These are phyloP conservation scores for Lepidopterella palustris DNA, from an alignment of 495 filamentous ascomycete genomes.

Conservation along the genomic window DNA sequence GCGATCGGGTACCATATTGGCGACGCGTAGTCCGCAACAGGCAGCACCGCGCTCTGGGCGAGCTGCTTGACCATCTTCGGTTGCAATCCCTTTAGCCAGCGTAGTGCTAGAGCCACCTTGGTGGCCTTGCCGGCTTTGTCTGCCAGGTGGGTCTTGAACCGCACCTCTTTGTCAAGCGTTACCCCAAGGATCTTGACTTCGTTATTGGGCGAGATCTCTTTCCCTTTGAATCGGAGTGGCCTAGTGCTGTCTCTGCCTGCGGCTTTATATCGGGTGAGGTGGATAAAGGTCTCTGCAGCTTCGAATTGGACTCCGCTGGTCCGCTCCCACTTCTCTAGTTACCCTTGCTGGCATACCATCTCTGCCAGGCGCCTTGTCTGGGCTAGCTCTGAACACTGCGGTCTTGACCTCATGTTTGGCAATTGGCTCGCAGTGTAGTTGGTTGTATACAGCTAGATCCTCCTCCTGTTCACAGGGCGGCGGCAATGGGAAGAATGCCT, in stretches of 20 bases:
- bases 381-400: neutral
- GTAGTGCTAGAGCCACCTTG: conserved; percentile 8
- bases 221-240: conserved; percentile 18
- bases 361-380: neutral
- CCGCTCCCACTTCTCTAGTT: conserved; percentile 25
- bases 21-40: conserved; percentile 10
- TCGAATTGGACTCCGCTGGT: conserved; percentile 24
- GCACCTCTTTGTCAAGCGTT: conserved; percentile 21
- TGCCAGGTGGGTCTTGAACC: conserved; percentile 15
- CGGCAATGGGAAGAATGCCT: too few relatives aligned
- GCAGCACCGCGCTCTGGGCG: conserved; percentile 12
- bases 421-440: neutral
- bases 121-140: conserved; percentile 15
- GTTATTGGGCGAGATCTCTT: conserved; percentile 12
- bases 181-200: conserved; percentile 26
- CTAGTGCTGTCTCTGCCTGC: conserved; percentile 2
- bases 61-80: conserved; percentile 14
- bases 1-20: conserved; percentile 16
- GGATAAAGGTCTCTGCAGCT: conserved; percentile 17
- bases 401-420: neutral
- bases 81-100: conserved; percentile 8
- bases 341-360: neutral
- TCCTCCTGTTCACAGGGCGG: too few relatives aligned
- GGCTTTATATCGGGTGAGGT: conserved; percentile 22
- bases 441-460: neutral